phyloP scores from a whole-genome alignment of 2,329 filamentous ascomycete species.

The Fusarium avenaceum region DNA sequence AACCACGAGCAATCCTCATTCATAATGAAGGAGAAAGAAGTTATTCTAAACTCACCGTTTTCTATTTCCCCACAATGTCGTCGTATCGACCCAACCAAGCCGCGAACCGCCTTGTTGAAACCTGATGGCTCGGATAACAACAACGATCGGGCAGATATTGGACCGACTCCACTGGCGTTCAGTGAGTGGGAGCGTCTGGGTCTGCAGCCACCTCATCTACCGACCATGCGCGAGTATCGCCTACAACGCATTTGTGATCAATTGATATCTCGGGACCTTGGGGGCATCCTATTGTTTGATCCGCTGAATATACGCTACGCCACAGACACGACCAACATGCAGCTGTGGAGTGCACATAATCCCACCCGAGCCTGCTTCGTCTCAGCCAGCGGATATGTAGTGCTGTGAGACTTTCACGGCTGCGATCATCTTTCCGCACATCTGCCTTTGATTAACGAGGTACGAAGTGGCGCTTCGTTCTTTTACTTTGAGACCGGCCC shows the following conservation, averaged over 20 bases:
- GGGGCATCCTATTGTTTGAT: background rate
- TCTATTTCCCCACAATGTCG: background rate
- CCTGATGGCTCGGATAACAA: constrained; percentile 1
- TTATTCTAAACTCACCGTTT: background rate
- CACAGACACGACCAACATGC: constrained; percentile 4
- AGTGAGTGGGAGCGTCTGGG: constrained; percentile 1
- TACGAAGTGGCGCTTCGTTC: background rate
- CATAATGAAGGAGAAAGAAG: background rate
- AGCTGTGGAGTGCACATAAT: background rate
- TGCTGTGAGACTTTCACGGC: background rate
- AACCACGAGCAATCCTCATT: background rate
- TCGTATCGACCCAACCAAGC: background rate
- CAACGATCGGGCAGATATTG: constrained; percentile 4
- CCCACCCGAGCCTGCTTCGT: constrained; percentile 1
- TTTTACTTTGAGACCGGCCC: constrained; percentile 4
- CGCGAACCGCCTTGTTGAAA: background rate
- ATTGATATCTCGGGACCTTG: background rate
- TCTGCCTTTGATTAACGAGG: background rate
- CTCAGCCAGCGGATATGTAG: background rate
- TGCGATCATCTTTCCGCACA: background rate
- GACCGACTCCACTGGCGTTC: constrained; percentile 4
- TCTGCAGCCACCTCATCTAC: constrained; percentile 2
- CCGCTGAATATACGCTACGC: constrained; percentile 9
- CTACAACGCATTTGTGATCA: background rate
- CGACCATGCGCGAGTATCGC: background rate